A percentile compares a stretch with the other conserved stretches of the same genome.
Conservation (phyloP, 345 rosid genomes). For the Jatropha curcas region DNA sequence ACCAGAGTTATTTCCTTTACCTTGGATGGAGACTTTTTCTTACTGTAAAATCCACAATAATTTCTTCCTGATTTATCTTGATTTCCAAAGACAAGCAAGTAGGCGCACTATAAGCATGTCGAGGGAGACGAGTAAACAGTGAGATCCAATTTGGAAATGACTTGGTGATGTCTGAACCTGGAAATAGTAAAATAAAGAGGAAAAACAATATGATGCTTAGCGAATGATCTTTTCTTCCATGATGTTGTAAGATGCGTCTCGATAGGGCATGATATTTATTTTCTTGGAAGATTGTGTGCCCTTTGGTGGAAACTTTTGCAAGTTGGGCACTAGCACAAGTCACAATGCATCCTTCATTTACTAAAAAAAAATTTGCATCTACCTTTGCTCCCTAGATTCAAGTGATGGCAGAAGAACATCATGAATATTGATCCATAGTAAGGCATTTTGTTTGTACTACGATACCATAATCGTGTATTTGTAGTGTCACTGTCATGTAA, state of each 20-base stretch:
- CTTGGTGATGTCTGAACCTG: slow-evolving; percentile 16
- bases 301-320: slow-evolving; percentile 16
- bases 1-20: not conserved
- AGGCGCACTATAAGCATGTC: slow-evolving; percentile 37
- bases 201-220: slow-evolving; percentile 15
- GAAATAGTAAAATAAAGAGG: slow-evolving; percentile 7
- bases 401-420: not conserved
- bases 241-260: not conserved
- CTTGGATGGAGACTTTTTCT: not conserved
- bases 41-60: not conserved
- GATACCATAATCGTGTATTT: not conserved
- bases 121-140: slow-evolving; percentile 33
- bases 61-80: slow-evolving; percentile 6
- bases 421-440: not conserved
- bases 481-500: not conserved
- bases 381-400: not conserved
- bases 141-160: slow-evolving; percentile 33
- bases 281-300: slow-evolving; percentile 14
- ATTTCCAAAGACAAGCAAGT: slow-evolving; percentile 4
- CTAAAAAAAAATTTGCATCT: slow-evolving; percentile 3
- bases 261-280: slow-evolving; percentile 8
- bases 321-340: slow-evolving; percentile 6
- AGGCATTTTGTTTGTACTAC: slow-evolving; percentile 4
- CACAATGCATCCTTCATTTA: slow-evolving; percentile 12
- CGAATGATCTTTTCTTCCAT: slow-evolving; percentile 11